Conservation (phyloP, 352 stramenopile genomes). For the Phytophthora vignae region DNA sequence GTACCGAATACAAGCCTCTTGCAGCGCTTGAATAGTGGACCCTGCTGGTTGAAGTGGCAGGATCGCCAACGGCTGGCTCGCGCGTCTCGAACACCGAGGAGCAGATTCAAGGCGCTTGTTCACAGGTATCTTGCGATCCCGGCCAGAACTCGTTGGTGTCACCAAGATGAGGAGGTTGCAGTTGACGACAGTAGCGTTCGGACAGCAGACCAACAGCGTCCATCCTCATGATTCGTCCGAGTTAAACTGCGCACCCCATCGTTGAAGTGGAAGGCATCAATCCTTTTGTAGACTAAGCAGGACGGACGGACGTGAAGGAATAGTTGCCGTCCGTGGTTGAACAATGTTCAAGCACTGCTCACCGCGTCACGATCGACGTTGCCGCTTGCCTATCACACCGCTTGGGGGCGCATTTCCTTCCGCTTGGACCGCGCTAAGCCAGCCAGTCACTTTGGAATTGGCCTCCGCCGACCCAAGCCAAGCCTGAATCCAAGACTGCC, state of each 20-base stretch:
- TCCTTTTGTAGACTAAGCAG: neutral
- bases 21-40: neutral
- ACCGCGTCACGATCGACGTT: neutral
- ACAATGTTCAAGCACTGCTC: conserved; percentile 3
- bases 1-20: neutral
- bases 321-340: neutral
- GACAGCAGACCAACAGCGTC: conserved; percentile 5
- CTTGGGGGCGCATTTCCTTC: neutral
- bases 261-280: conserved; percentile 17
- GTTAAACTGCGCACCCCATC: conserved; percentile 20
- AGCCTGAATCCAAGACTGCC: neutral
- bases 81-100: conserved; percentile 10
- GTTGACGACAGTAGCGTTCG: conserved; percentile 2
- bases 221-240: conserved; percentile 20
- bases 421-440: neutral
- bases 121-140: neutral
- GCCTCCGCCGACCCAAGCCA: conserved; percentile 4
- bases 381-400: conserved; percentile 14
- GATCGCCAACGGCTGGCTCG: conserved; percentile 72
- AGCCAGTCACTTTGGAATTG: conserved; percentile 22
- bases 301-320: neutral
- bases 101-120: conserved; percentile 17
- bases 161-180: neutral
- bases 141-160: neutral
- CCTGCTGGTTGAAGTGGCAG: conserved; percentile 27